Base-by-base conservation (phyloP, 2,329 filamentous ascomycete species). In the Hypocreales sp. region DNA sequence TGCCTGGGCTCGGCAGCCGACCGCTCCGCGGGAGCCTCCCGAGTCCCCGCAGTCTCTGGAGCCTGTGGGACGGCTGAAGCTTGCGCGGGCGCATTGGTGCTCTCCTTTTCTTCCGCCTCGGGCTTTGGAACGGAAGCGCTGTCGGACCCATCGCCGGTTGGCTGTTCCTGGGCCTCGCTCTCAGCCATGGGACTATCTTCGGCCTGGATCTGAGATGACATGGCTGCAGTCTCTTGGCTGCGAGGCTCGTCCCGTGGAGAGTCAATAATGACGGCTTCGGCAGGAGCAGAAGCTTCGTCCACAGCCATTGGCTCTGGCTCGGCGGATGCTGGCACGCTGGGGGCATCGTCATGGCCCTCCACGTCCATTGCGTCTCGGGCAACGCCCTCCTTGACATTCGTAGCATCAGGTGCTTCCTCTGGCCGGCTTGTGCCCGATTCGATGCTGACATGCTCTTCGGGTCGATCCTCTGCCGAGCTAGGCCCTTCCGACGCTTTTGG, bases 121-220 rank as follows among this genome's bases (percentile, higher is more conserved):
- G 14, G 16, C 9, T 20, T 42, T 15, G 35, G 25, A 22, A 34
- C 20, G 8, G 34, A 27, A 21, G 26, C 25, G 14, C 26, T 26
- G 5, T 33, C 31, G 3, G 29, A 7, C 33, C 28, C 27, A 22
- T 32, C 31, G n/a, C n/a, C n/a, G n/a, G n/a, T n/a, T n/a, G n/a
- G n/a, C n/a, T n/a, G n/a, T n/a, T n/a, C n/a, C n/a, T n/a, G n/a
- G n/a, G n/a, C n/a, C n/a, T n/a, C n/a, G n/a, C n/a, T n/a, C n/a
- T n/a, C n/a, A n/a, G n/a, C n/a, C n/a, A n/a, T n/a, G n/a, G n/a
- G n/a, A n/a, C n/a, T n/a, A n/a, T n/a, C n/a, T n/a, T n/a, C 22
- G 10, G 14, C n/a, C 26, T 20, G 15, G 24, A n/a, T 11, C 6
- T 22, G 12, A 26, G 16, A 22, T n/a, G n/a, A n/a, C n/a, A n/a